Conservation (phyloP, 177 flowering plant genomes). For the Telopea speciosissima region DNA sequence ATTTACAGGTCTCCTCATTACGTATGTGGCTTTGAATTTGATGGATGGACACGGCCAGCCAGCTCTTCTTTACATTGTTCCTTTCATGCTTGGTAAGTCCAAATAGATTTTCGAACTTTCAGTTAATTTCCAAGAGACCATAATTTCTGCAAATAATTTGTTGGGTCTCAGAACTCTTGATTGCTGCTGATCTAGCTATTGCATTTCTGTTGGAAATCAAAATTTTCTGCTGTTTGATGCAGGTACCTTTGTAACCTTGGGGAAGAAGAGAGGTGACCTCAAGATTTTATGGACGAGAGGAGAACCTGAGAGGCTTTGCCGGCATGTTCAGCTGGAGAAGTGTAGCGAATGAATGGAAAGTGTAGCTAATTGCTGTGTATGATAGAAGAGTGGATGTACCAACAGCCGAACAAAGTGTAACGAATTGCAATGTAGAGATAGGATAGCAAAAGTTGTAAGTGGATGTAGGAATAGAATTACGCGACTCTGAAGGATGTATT, state of each 20-base stretch:
- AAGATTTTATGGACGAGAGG: constrained; percentile 71
- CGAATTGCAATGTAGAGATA: too few species aligned
- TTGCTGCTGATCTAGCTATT: background rate
- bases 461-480: background rate
- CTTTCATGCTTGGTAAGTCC: constrained; percentile 72
- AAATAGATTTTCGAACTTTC: background rate
- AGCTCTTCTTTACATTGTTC: constrained; percentile 87
- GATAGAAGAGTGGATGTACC: background rate
- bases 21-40: constrained; percentile 83
- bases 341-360: background rate
- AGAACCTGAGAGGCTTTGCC: constrained; percentile 74
- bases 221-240: constrained; percentile 14
- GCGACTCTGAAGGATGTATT: background rate
- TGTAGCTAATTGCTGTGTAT: background rate
- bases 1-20: constrained; percentile 70
- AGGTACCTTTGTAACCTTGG: constrained; percentile 72
- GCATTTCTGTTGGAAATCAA: background rate
- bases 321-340: constrained; percentile 52
- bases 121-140: too few species aligned
- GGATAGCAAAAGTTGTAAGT: background rate
- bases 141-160: too few species aligned
- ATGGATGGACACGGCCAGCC: constrained; percentile 99
- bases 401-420: background rate
- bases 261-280: constrained; percentile 72
- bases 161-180: too few species aligned